Evolutionary conservation across 768 basidiomycete species (phyloP).

Genomic region (Hemileccinum rubropunctum): DNA sequence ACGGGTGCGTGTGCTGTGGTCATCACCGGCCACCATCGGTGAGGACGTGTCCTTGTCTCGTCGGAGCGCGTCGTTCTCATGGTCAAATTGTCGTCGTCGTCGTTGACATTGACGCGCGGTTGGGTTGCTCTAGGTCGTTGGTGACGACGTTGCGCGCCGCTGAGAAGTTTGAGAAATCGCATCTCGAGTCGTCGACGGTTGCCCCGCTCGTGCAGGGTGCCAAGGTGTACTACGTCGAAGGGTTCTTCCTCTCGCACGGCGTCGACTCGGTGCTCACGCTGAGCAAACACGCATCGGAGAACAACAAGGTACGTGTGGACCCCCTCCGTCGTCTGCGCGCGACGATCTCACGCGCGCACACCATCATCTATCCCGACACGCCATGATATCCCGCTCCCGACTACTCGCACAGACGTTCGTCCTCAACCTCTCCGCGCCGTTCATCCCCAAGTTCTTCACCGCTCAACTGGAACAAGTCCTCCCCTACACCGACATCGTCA

Average conservation of each 20-base stretch:
- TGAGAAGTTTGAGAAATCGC: slow-evolving; percentile 81
- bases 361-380: too few relatives aligned
- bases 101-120: not conserved
- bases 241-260: slow-evolving; percentile 97
- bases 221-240: slow-evolving; percentile 90
- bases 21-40: slow-evolving; percentile 92
- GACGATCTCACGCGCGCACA: not conserved
- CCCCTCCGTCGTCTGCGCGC: not conserved
- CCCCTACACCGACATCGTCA: slow-evolving; percentile 83
- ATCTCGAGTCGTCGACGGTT: slow-evolving; percentile 74
- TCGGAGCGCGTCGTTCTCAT: too few relatives aligned
- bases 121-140: slow-evolving; percentile 58
- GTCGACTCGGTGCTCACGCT: slow-evolving; percentile 65
- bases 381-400: not conserved
- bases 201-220: slow-evolving; percentile 77
- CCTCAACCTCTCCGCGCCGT: slow-evolving; percentile 95
- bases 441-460: slow-evolving; percentile 93
- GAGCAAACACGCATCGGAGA: slow-evolving; percentile 70
- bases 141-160: slow-evolving; percentile 90
- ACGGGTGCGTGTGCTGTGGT: slow-evolving; percentile 97
- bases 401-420: slow-evolving; percentile 64
- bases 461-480: slow-evolving; percentile 77
- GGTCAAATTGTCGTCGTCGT: too few relatives aligned
- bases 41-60: slow-evolving; percentile 12
- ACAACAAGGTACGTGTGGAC: slow-evolving; percentile 58